These are phyloP conservation scores for Phyllosticta citriasiana DNA, from an alignment of 2,329 filamentous ascomycete genomes.

Conservation along the genomic window DNA sequence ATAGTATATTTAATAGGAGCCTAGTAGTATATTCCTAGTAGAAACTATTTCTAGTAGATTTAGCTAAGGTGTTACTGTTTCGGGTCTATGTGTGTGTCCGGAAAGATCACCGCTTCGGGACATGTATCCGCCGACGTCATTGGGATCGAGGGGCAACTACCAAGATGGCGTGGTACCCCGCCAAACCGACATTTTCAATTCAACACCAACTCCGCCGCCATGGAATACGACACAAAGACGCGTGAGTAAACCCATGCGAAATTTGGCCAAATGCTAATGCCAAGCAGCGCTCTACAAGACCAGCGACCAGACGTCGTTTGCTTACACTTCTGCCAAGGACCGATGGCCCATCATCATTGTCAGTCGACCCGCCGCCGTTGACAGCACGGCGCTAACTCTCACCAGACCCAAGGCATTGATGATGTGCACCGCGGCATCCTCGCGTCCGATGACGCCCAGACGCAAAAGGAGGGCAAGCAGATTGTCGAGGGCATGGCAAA, in stretches of 20 bases:
- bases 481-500: conserved; percentile 70
- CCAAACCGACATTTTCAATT: background rate
- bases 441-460: conserved; percentile 50
- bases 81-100: background rate
- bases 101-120: background rate
- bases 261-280: conserved; percentile 12
- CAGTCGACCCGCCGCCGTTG: conserved; percentile 20
- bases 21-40: too few species aligned
- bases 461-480: conserved; percentile 69
- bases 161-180: background rate
- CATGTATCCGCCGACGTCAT: conserved; percentile 2
- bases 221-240: conserved; percentile 68
- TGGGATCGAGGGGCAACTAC: background rate
- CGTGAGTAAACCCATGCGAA: conserved; percentile 40
- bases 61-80: background rate
- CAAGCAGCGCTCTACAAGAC: conserved; percentile 65
- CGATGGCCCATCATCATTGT: conserved; percentile 93
- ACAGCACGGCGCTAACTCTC: background rate
- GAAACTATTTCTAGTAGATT: background rate
- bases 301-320: conserved; percentile 76
- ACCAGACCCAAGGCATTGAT: conserved; percentile 80
- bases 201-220: conserved; percentile 23
- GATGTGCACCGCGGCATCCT: conserved; percentile 73
- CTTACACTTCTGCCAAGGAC: conserved; percentile 70
- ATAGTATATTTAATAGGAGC: too few species aligned